Evolutionary conservation across 371 early-diverging fungal species (phyloP).

Genomic region (Apophysomyces variabilis): DNA sequence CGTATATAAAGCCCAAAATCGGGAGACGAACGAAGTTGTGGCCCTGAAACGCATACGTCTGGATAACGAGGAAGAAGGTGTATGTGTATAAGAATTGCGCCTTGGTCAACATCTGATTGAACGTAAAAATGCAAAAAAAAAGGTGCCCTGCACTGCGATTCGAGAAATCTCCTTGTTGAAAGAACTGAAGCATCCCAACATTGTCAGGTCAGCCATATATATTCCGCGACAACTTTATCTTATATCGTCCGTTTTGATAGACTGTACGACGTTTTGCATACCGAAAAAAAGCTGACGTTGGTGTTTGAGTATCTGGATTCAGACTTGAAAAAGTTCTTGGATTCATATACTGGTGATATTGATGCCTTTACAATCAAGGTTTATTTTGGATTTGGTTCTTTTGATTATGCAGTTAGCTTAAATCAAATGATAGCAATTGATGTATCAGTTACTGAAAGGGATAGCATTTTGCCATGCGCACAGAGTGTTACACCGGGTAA

Average conservation of each 20-base stretch:
- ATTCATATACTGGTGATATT: constrained; percentile 82
- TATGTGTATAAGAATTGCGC: constrained; percentile 31
- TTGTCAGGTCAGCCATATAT: constrained; percentile 69
- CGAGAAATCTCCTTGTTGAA: constrained; percentile 98
- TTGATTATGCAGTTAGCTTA: background rate
- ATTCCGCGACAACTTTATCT: background rate
- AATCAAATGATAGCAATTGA: constrained; percentile 58
- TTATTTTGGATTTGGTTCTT: background rate
- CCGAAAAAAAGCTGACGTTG: constrained; percentile 90
- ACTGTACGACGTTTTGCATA: constrained; percentile 94
- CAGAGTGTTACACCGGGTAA: constrained; percentile 80
- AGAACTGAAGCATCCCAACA: constrained; percentile 93
- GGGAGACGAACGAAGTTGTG: constrained; percentile 91
- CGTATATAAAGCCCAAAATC: constrained; percentile 96
- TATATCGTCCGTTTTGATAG: constrained; percentile 35
- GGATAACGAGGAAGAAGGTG: constrained; percentile 96
- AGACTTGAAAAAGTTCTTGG: constrained; percentile 93
- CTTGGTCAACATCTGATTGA: constrained; percentile 5
- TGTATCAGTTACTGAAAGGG: constrained; percentile 86
- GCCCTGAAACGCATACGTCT: constrained; percentile 98
- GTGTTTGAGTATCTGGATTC: constrained; percentile 97
- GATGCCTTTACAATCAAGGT: constrained; percentile 80
- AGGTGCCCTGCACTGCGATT: constrained; percentile 97
- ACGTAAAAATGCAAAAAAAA: constrained; percentile 16
- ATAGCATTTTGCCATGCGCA: constrained; percentile 82